Evolutionary conservation across 345 rosid genomes (phyloP).

Genomic region (Murraya paniculata): DNA sequence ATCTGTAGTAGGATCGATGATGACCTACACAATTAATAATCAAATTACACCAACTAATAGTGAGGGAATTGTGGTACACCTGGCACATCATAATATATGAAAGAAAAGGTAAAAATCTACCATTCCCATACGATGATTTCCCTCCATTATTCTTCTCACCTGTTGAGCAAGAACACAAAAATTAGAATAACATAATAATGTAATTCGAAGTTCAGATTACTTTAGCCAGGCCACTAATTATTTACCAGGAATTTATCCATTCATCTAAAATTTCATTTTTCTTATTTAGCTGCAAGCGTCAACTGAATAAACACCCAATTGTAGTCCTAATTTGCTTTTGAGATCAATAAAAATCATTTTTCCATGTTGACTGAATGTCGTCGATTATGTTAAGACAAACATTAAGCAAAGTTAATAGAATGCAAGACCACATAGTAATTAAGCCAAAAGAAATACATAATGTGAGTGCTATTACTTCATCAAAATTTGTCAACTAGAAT

Average conservation of each 20-base stretch:
- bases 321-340: neutral
- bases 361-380: neutral
- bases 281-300: neutral
- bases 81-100: neutral
- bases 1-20: constrained; percentile 65
- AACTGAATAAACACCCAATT: neutral
- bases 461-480: neutral
- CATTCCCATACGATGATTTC: constrained; percentile 98
- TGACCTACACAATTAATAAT: constrained; percentile 51
- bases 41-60: neutral
- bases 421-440: neutral
- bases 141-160: constrained; percentile 99
- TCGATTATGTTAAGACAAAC: neutral
- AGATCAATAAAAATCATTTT: neutral
- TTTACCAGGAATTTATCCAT: neutral
- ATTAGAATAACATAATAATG: neutral
- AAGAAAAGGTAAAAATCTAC: constrained; percentile 33
- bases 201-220: neutral
- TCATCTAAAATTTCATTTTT: neutral
- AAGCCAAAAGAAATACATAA: neutral
- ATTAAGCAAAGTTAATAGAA: neutral
- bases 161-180: constrained; percentile 19
- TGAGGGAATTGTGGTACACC: constrained; percentile 5
- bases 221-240: neutral
- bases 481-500: neutral